Evolutionary conservation across 768 basidiomycete species (phyloP).

Genomic region (Suillus clintonianus): DNA sequence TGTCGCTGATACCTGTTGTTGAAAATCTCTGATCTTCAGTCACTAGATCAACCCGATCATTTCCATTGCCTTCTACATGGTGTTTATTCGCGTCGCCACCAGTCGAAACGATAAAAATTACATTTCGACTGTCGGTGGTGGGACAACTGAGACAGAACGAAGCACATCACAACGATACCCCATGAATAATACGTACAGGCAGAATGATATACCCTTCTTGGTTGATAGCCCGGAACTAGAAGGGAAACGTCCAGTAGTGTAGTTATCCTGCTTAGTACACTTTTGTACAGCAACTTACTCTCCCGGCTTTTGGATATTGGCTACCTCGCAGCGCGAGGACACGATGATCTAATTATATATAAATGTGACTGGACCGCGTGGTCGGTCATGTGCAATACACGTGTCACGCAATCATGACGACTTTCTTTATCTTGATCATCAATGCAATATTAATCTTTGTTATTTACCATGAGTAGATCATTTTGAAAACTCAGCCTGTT

Average conservation of each 20-base stretch:
- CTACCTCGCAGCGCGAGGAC: too few relatives aligned
- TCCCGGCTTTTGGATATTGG: too few relatives aligned
- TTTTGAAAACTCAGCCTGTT: background rate
- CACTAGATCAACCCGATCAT: constrained; percentile 4
- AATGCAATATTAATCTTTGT: background rate
- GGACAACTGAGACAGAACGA: background rate
- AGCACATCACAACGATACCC: background rate
- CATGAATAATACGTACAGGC: background rate
- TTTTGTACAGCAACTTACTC: too few relatives aligned
- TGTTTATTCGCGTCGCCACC: constrained; percentile 4
- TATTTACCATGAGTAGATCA: background rate
- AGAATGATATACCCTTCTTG: background rate
- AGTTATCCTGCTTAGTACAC: background rate
- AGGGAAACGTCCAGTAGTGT: background rate
- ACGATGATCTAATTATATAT: too few relatives aligned
- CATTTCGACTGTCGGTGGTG: background rate
- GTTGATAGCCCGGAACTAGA: background rate
- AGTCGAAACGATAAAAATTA: background rate
- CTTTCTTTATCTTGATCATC: background rate
- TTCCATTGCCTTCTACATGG: constrained; percentile 10
- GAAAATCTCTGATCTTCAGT: background rate
- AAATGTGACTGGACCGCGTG: too few relatives aligned
- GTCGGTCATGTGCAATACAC: too few relatives aligned
- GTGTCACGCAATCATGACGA: background rate
- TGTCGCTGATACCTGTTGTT: background rate